A percentile compares a stretch with the other conserved stretches of the same genome.
Evolutionary conservation across 1,139 yeast genomes (phyloP).

Genomic region (Geotrichum reessii): DNA sequence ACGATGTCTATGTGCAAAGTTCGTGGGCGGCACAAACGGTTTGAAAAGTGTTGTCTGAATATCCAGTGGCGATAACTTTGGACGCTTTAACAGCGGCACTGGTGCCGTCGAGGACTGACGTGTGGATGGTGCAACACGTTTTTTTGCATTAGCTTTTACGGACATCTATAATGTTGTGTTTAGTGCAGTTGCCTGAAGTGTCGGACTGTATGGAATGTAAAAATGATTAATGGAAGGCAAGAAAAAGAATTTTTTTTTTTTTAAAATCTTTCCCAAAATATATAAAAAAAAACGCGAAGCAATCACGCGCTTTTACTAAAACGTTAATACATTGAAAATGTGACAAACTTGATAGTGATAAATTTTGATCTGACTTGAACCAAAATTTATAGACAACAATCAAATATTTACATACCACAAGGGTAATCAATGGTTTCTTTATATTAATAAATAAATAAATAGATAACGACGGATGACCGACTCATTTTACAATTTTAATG

Average conservation of each 20-base stretch:
- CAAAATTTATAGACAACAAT: neutral
- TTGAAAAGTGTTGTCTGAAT: neutral
- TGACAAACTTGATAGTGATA: neutral
- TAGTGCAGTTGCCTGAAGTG: neutral
- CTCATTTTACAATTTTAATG: slow-evolving; percentile 15
- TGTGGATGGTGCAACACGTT: slow-evolving; percentile 8
- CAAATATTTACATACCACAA: neutral
- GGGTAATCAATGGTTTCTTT: too few relatives aligned
- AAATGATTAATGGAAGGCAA: neutral
- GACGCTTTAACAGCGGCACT: slow-evolving; percentile 1
- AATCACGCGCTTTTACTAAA: slow-evolving; percentile 2
- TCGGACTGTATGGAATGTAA: neutral
- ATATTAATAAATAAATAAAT: too few relatives aligned
- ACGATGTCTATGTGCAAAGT: neutral
- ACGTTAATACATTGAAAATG: neutral
- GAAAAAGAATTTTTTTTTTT: neutral
- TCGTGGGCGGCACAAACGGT: slow-evolving; percentile 4
- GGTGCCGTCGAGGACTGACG: slow-evolving; percentile 7
- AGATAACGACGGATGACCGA: neutral
- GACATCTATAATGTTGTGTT: neutral
- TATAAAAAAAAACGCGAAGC: slow-evolving; percentile 7
- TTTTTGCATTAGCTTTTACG: neutral
- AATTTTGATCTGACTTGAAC: neutral
- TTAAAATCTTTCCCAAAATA: neutral
- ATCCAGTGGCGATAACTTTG: slow-evolving; percentile 1